Percentiles rank a stretch among this genome's conserved stretches.
phyloP scores from a whole-genome alignment of 768 basidiomycete species.

The Kwoniella europaea region DNA sequence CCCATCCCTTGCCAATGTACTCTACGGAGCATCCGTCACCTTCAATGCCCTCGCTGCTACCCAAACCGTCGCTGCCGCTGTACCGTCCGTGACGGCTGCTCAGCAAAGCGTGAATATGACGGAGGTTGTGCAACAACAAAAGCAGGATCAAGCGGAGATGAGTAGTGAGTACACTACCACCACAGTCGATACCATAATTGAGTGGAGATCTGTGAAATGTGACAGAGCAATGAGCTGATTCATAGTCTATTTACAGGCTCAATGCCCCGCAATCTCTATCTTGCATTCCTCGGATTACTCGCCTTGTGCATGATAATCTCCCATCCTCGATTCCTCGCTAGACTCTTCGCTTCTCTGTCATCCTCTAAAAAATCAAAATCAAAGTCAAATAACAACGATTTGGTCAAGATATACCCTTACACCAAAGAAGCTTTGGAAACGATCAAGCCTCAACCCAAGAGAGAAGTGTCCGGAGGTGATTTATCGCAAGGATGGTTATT shows the following conservation, averaged over 20 bases:
- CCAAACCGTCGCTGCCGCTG: slow-evolving; percentile 10
- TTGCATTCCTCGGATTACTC: slow-evolving; percentile 39
- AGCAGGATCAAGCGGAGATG: slow-evolving; percentile 25
- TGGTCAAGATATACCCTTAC: slow-evolving; percentile 2
- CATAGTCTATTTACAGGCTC: slow-evolving; percentile 19
- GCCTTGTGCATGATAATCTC: slow-evolving; percentile 43
- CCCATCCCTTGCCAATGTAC: slow-evolving; percentile 23
- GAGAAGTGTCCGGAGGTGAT: slow-evolving; percentile 27
- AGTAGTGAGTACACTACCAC: slow-evolving; percentile 29
- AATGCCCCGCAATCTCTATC: slow-evolving; percentile 40
- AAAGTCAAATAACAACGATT: not conserved
- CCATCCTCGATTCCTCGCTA: slow-evolving; percentile 51
- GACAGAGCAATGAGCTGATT: not conserved
- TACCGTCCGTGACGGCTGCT: not conserved
- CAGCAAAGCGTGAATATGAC: slow-evolving; percentile 25
- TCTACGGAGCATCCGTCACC: slow-evolving; percentile 11
- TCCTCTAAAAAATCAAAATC: not conserved
- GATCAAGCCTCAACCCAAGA: not conserved
- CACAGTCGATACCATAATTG: no score
- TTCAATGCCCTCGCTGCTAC: slow-evolving; percentile 13
- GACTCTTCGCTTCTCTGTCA: slow-evolving; percentile 46
- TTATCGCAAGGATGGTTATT: slow-evolving; percentile 29
- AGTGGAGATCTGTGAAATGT: no score
- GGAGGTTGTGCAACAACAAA: slow-evolving; percentile 23
- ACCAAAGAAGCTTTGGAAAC: slow-evolving; percentile 5